Evolutionary conservation across 257 asterid species (phyloP).

Genomic region (Salvia rosmarinus): DNA sequence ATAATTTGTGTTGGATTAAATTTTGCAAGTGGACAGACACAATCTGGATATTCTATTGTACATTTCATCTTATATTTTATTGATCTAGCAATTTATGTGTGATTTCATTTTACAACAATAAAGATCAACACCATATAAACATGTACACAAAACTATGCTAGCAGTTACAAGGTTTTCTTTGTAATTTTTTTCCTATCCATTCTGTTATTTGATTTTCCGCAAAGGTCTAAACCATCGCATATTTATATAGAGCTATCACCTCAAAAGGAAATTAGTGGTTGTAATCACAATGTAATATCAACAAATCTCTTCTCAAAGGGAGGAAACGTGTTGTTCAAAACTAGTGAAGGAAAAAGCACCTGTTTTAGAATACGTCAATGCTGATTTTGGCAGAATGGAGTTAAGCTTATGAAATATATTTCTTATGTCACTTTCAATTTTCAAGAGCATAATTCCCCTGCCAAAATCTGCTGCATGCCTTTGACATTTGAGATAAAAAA

Average conservation of each 20-base stretch:
- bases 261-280: conserved; percentile 26
- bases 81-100: background rate
- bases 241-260: background rate
- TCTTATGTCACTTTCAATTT: conserved; percentile 20
- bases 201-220: background rate
- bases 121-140: background rate
- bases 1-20: background rate
- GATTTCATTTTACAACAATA: background rate
- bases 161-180: background rate
- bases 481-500: conserved; percentile 4
- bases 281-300: conserved; percentile 6
- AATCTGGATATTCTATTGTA: background rate
- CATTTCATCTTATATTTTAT: background rate
- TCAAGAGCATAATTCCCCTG: conserved; percentile 37
- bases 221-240: conserved; percentile 18
- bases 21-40: background rate
- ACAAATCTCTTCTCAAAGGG: conserved; percentile 23
- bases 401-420: conserved; percentile 36
- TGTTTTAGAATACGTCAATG: conserved; percentile 21
- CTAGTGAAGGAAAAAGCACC: conserved; percentile 10
- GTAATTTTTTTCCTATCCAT: background rate
- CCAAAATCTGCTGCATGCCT: conserved; percentile 39
- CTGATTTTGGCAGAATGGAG: conserved; percentile 47
- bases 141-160: background rate
- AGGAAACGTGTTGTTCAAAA: conserved; percentile 20